phyloP scores from a whole-genome alignment of 2,329 filamentous ascomycete genomes.

The Fusarium sp. region DNA sequence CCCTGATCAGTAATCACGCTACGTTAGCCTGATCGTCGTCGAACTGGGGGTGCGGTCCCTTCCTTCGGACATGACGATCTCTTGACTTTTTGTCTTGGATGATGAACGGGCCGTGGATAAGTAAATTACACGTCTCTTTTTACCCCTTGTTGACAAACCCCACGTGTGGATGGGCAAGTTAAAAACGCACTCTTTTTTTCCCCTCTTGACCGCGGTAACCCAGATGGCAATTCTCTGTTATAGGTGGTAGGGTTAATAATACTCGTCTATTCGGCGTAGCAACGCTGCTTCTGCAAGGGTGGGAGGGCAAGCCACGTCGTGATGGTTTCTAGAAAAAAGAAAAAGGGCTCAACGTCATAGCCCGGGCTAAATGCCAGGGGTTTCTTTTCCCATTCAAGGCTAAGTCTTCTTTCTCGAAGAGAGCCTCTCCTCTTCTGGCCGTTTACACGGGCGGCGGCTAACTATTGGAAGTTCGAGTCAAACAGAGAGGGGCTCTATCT shows the following conservation, averaged over 20 bases:
- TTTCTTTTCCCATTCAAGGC: background rate
- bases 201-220: background rate
- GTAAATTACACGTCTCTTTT: background rate
- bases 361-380: background rate
- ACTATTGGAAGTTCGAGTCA: background rate
- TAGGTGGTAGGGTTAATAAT: background rate
- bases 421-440: background rate
- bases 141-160: background rate
- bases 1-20: constrained; percentile 23
- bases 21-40: background rate
- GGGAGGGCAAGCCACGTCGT: background rate
- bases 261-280: background rate
- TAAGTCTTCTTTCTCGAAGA: background rate
- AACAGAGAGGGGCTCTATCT: background rate
- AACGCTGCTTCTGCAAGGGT: background rate
- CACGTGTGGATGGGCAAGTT: background rate
- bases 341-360: background rate
- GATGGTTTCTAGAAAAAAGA: constrained; percentile 7
- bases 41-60: background rate
- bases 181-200: background rate
- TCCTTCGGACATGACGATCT: background rate
- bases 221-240: background rate
- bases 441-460: background rate
- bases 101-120: too few relatives aligned
- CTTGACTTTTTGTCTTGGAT: background rate